These are phyloP conservation scores for Xylaria intraflava DNA, from an alignment of 495 filamentous ascomycete genomes.

Conservation along the genomic window DNA sequence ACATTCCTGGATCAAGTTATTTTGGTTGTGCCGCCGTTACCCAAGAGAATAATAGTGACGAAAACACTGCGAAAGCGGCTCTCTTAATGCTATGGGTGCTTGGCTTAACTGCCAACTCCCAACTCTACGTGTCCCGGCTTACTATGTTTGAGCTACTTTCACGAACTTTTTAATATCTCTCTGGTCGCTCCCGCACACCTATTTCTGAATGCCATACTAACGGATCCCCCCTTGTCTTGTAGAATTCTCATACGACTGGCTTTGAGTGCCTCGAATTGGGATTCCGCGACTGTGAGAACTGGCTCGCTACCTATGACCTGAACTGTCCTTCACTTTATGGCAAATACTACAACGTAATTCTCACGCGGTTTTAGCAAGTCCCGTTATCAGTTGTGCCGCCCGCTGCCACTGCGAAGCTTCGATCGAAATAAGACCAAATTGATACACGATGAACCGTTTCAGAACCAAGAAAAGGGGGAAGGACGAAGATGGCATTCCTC, in stretches of 20 bases:
- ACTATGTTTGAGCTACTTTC: background rate
- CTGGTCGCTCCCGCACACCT: background rate
- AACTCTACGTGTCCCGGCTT: slow-evolving; percentile 1
- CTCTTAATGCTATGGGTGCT: slow-evolving; percentile 17
- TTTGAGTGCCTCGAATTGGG: slow-evolving; percentile 1
- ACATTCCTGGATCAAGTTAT: slow-evolving; percentile 4
- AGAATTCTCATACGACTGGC: background rate
- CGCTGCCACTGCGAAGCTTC: background rate
- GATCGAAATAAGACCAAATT: background rate
- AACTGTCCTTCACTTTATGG: slow-evolving; percentile 1
- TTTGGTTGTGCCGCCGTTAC: slow-evolving; percentile 9
- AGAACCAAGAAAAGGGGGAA: slow-evolving; percentile 63
- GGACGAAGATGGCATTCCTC: slow-evolving; percentile 45
- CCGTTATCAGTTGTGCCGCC: background rate
- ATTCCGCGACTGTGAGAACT: background rate
- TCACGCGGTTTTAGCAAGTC: background rate
- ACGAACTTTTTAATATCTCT: background rate
- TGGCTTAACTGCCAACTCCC: background rate
- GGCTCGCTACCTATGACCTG: background rate
- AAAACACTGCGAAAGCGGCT: slow-evolving; percentile 15
- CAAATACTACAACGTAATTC: background rate
- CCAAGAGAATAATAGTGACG: slow-evolving; percentile 4
- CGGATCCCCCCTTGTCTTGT: background rate
- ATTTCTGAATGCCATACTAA: background rate
- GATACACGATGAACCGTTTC: slow-evolving; percentile 62